Evolutionary conservation across 176 grass and related monocot species (phyloP).

Genomic region (Avena insularis): DNA sequence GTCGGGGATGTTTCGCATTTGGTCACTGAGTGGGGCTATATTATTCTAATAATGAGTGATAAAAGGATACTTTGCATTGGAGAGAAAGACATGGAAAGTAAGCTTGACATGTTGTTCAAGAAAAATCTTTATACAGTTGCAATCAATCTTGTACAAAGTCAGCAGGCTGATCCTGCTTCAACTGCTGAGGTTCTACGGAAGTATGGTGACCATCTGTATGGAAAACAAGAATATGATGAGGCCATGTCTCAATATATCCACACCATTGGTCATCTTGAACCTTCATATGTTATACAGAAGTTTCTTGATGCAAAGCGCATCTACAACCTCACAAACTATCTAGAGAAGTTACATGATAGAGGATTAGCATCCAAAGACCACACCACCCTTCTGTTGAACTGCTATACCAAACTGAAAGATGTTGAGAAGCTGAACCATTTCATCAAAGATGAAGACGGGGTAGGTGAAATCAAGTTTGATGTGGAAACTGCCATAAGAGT

Average conservation of each 20-base stretch:
- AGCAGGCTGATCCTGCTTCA: constrained; percentile 92
- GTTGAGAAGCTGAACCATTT: constrained; percentile 85
- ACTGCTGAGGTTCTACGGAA: constrained; percentile 94
- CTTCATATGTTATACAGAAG: constrained; percentile 98
- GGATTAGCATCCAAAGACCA: constrained; percentile 89
- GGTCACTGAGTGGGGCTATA: constrained; percentile 89
- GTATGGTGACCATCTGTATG: constrained; percentile 96
- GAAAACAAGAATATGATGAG: constrained; percentile 94
- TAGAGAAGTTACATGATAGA: constrained; percentile 94
- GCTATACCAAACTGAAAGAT: constrained; percentile 95
- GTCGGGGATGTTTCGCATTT: constrained; percentile 89
- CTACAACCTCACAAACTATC: constrained; percentile 95
- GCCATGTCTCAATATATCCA: constrained; percentile 96
- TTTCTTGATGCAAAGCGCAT: constrained; percentile 97
- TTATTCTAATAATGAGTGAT: constrained; percentile 85
- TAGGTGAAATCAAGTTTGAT: constrained; percentile 95
- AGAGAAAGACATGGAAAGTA: constrained; percentile 99
- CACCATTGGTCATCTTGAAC: constrained; percentile 97
- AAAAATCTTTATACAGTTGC: constrained; percentile 97
- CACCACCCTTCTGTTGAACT: constrained; percentile 85
- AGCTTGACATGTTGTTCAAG: constrained; percentile 98
- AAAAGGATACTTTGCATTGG: constrained; percentile 92
- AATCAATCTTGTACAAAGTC: constrained; percentile 93
- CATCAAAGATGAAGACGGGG: constrained; percentile 88
- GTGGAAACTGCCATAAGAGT: constrained; percentile 98